Conservation (phyloP, 1,139 yeast species). For the Yamadazyma blattariae region DNA sequence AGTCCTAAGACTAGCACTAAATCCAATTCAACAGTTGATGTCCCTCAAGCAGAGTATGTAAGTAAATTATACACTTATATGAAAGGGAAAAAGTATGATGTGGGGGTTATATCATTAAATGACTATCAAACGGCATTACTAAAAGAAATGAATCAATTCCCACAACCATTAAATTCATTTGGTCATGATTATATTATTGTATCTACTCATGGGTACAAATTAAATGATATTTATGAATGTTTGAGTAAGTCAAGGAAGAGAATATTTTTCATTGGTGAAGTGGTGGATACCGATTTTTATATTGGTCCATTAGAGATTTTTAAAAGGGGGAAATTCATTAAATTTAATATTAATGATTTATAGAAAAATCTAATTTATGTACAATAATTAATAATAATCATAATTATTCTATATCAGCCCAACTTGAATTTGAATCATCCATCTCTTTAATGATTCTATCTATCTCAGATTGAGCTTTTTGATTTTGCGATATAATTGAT, state of each 20-base stretch:
- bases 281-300: constrained; percentile 4
- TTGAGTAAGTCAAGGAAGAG: constrained; percentile 8
- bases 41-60: constrained; percentile 11
- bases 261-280: constrained; percentile 10
- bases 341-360: constrained; percentile 1
- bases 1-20: too few relatives aligned
- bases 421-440: constrained; percentile 26
- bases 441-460: constrained; percentile 29
- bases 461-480: constrained; percentile 21
- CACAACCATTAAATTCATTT: constrained; percentile 5
- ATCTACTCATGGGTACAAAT: constrained; percentile 9
- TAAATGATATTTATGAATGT: constrained; percentile 8
- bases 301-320: constrained; percentile 4
- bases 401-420: constrained; percentile 26
- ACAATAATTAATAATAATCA: not conserved
- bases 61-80: constrained; percentile 5
- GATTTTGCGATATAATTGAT: constrained; percentile 11
- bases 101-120: constrained; percentile 9
- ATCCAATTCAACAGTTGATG: constrained; percentile 12
- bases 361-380: too few relatives aligned
- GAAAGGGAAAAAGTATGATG: constrained; percentile 4
- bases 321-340: constrained; percentile 1
- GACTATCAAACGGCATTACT: constrained; percentile 13
- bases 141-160: constrained; percentile 7
- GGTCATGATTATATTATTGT: constrained; percentile 11